Base-by-base conservation (phyloP, 1,139 yeast genomes). In the Suhomyces coccinellae region DNA sequence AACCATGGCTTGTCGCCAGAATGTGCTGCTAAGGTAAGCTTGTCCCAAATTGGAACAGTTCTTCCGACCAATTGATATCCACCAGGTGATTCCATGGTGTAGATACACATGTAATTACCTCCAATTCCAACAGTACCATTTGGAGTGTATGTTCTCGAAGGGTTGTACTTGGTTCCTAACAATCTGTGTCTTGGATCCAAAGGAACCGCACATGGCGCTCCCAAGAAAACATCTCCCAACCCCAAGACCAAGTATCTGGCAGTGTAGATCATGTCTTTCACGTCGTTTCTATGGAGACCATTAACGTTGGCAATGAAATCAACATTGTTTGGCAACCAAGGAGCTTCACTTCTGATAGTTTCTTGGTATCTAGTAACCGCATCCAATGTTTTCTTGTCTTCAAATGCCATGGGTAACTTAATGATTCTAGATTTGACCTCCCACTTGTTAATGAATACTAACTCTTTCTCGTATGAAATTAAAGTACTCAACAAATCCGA, bases 131-230 rank as follows among this genome's bases (percentile, higher is more conserved):
- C 98, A 32, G 95, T 87, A 56, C 98, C 99, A 61, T 89, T 88
- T 36, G 97, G 97, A 4, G 99, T 93, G 71, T 77, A 89, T 1
- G 97, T 89, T 74, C 99, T 82, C 14, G 97, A 87, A 26, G 99
- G 99, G 60, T 93, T 93, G 69, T 93, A 93, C 68, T 93, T 93
- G 33, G 97, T 80, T 43, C 98, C 98, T 50, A 91, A 72, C 50
- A 89, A 77, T 61, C 98, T 80, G 57, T 91, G 97, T 59, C 98
- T 84, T 48, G 99, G 98, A 65, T 93, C 98, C 57, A 93, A 79
- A 33, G 99, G 98, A 52, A 91, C 96, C 1, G 98, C 98, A 76
- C 98, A 91, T 37, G 98, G 98, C 2, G 98, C 97, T 37, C 98
- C 98, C 56, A 93, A 77, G 71, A 90, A 93, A 33, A 93, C 99